These are phyloP conservation scores for Pezicula carpinea DNA, from an alignment of 2,329 filamentous ascomycete species.

Conservation along the genomic window DNA sequence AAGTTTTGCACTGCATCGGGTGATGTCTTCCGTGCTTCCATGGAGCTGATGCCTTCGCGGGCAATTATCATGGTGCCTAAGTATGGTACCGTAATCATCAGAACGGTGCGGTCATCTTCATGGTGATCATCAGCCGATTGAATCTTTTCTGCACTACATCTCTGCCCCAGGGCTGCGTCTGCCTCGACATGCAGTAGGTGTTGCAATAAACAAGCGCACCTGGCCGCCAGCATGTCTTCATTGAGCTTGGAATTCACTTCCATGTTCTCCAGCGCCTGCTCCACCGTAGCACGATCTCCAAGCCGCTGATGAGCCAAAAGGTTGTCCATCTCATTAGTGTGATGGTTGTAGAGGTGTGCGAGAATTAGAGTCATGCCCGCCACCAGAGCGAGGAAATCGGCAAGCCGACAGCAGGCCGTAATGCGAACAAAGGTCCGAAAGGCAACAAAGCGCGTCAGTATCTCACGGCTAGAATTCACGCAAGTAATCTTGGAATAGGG, in stretches of 20 bases:
- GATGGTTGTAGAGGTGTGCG: conserved; percentile 30
- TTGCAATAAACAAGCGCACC: conserved; percentile 26
- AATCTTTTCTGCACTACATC: conserved; percentile 3
- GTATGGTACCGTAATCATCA: conserved; percentile 17
- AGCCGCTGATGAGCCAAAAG: conserved; percentile 33
- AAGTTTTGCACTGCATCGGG: neutral
- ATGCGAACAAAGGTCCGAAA: conserved; percentile 28
- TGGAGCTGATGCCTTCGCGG: conserved; percentile 8
- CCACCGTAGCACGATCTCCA: conserved; percentile 34
- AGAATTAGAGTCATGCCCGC: conserved; percentile 33
- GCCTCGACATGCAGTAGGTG: conserved; percentile 29
- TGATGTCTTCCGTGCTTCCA: neutral
- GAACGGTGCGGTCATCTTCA: neutral
- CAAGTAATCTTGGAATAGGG: conserved; percentile 31
- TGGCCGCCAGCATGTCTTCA: conserved; percentile 26
- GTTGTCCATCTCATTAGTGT: conserved; percentile 11
- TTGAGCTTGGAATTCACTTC: conserved; percentile 20
- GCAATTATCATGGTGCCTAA: conserved; percentile 27
- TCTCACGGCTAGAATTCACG: conserved; percentile 33
- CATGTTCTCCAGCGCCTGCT: conserved; percentile 32
- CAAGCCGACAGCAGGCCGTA: conserved; percentile 28
- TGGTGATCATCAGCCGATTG: neutral
- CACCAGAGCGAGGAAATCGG: conserved; percentile 33
- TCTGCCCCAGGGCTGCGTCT: conserved; percentile 18
- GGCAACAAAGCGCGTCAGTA: conserved; percentile 30